Evolutionary conservation across 371 early-diverging fungal species (phyloP).

Genomic region (Actinomortierella wolfii): DNA sequence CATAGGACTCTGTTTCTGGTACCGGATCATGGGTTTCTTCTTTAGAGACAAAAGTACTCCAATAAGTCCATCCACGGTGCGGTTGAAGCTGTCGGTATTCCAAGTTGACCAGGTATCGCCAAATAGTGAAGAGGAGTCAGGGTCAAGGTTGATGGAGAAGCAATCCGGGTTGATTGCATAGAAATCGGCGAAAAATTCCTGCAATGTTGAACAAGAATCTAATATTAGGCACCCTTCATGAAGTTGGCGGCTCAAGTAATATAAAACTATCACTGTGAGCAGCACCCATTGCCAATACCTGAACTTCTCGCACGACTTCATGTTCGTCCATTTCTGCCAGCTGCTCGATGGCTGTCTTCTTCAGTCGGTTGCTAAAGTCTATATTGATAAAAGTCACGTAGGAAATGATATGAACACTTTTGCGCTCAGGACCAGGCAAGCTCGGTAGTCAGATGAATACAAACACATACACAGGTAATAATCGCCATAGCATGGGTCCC

Average conservation of each 20-base stretch:
- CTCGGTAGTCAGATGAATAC: not conserved
- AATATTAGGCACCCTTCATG: not conserved
- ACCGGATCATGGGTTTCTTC: conserved; percentile 90
- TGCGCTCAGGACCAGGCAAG: too few relatives aligned
- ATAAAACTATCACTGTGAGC: conserved; percentile 1
- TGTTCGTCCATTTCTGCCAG: conserved; percentile 95
- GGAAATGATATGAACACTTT: not conserved
- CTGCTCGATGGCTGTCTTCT: conserved; percentile 87
- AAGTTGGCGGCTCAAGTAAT: not conserved
- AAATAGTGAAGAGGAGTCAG: conserved; percentile 67
- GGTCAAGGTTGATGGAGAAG: conserved; percentile 76
- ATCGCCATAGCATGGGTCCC: conserved; percentile 90
- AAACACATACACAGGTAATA: conserved; percentile 86
- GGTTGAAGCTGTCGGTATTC: conserved; percentile 74
- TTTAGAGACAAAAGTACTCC: conserved; percentile 84
- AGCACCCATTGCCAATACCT: too few relatives aligned
- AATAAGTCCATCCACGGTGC: conserved; percentile 79
- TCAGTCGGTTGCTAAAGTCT: conserved; percentile 91
- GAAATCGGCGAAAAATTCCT: conserved; percentile 95
- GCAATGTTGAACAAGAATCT: not conserved
- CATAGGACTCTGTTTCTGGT: conserved; percentile 78
- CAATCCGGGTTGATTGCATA: conserved; percentile 83
- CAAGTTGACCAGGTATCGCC: conserved; percentile 71
- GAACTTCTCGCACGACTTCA: conserved; percentile 93
- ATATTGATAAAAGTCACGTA: not conserved